Base-by-base conservation (phyloP, 352 stramenopile genomes). In the Phytophthora crassamura region DNA sequence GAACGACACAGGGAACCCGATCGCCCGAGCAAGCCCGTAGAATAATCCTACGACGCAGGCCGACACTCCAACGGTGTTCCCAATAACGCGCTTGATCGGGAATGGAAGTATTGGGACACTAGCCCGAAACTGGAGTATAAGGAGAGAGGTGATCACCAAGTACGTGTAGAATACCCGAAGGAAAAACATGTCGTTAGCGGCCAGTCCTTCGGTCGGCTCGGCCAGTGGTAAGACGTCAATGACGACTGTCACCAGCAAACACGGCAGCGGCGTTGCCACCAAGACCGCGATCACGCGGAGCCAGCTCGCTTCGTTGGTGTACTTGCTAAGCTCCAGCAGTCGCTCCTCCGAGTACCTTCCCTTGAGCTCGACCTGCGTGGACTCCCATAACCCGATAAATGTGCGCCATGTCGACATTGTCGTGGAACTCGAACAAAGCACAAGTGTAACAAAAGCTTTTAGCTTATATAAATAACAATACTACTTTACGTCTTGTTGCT, bases 311-410 rank as follows among this genome's bases (percentile, higher is more conserved):
- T 54, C 39, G 3, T 50, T 39, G 8, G 35, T 28, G 36, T 69
- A 74, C 2, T 45, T 53, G 5, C 53, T 47, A 4, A 74, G 32
- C 0, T 59, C 33, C 0, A 51, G n/a, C 0, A 74, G 42, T 5
- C 59, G 52, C 15, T 56, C 34, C 3, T 25, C 34, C 7, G 65
- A 74, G 41, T 69, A 74, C 9, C 36, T 62, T 7, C 65, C 59
- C 5, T 51, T 59, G 3, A 74, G 48, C 48, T 74, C 59, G n/a
- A 74, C 65, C 43, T 74, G 59, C 6, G 48, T 48, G 5, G 41
- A 42, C 34, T 74, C 47, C 53, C 61, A 69, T 5, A 64, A 8
- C 18, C 45, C n/a, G 6, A 6, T 30, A 20, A 47, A 16, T 15
- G 8, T n/a, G 18, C 22, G 34, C 18, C 22, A 33, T 50, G 4